Conservation (phyloP, 805 yeast genomes). For the Saccharomyces cerevisiae region DNA sequence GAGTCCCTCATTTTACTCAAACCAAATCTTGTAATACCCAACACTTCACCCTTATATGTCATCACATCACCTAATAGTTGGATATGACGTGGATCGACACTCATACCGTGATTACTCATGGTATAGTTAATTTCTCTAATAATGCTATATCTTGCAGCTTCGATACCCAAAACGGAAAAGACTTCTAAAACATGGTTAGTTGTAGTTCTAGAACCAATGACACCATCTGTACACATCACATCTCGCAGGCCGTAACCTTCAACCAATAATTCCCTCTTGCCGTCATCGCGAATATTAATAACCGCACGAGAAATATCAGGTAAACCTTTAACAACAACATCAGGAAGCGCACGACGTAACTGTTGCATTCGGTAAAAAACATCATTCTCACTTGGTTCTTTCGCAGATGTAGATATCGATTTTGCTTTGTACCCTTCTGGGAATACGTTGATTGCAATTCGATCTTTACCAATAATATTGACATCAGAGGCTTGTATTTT, state of each 20-base stretch:
- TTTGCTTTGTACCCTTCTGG: conserved; percentile 37
- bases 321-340: conserved; percentile 86
- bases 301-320: conserved; percentile 92
- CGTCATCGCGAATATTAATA: conserved; percentile 81
- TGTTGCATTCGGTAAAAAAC: conserved; percentile 85
- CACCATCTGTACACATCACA: conserved; percentile 97
- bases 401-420: conserved; percentile 36
- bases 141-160: conserved; percentile 92
- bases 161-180: conserved; percentile 85
- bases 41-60: conserved; percentile 97
- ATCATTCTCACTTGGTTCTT: conserved; percentile 37
- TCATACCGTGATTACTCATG: conserved; percentile 99
- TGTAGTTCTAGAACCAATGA: conserved; percentile 73
- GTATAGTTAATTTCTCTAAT: conserved; percentile 93
- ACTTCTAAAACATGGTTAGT: conserved; percentile 93
- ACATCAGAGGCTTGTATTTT: conserved; percentile 73
- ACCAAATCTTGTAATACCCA: conserved; percentile 97
- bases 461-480: conserved; percentile 53
- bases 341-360: conserved; percentile 75
- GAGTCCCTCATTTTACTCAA: conserved; percentile 97
- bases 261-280: conserved; percentile 82
- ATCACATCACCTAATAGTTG: conserved; percentile 95
- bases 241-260: conserved; percentile 96
- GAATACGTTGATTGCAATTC: conserved; percentile 54
- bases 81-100: conserved; percentile 98